phyloP scores from a whole-genome alignment of 768 basidiomycete genomes.

The Boletus reticulatus region DNA sequence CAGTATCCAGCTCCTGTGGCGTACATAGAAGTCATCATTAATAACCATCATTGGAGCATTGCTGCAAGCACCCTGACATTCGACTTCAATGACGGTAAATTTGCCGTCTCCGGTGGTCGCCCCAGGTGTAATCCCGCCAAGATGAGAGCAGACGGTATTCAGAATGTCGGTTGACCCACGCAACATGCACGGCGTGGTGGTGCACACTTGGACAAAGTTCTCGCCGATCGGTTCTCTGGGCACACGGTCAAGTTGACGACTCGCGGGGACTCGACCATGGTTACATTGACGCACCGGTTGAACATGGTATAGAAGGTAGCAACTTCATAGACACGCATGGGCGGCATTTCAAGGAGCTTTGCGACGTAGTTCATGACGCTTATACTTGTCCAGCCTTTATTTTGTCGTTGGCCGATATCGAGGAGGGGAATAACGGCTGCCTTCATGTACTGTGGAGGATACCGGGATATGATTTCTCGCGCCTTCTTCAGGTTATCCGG shows the following conservation, averaged over 20 bases:
- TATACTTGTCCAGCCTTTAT: constrained; percentile 98
- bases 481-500: constrained; percentile 82
- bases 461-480: constrained; percentile 85
- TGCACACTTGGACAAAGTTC: constrained; percentile 97
- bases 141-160: constrained; percentile 76
- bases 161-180: constrained; percentile 89
- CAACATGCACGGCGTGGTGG: constrained; percentile 98
- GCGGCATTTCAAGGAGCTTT: constrained; percentile 87
- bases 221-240: constrained; percentile 87
- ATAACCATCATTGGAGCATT: constrained; percentile 98
- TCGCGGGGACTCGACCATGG: not conserved
- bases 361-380: constrained; percentile 99
- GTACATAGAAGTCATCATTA: constrained; percentile 94
- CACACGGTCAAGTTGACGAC: not conserved
- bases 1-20: constrained; percentile 24
- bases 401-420: constrained; percentile 95
- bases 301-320: constrained; percentile 99
- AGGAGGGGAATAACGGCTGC: constrained; percentile 96
- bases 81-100: constrained; percentile 97
- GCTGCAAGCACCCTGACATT: constrained; percentile 97
- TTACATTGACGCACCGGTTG: constrained; percentile 71
- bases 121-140: constrained; percentile 82
- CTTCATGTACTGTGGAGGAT: constrained; percentile 98
- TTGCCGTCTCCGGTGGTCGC: constrained; percentile 95
- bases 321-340: constrained; percentile 99